phyloP scores from a whole-genome alignment of 192 early-diverging fungal species.

The Chytriomyces sp. region DNA sequence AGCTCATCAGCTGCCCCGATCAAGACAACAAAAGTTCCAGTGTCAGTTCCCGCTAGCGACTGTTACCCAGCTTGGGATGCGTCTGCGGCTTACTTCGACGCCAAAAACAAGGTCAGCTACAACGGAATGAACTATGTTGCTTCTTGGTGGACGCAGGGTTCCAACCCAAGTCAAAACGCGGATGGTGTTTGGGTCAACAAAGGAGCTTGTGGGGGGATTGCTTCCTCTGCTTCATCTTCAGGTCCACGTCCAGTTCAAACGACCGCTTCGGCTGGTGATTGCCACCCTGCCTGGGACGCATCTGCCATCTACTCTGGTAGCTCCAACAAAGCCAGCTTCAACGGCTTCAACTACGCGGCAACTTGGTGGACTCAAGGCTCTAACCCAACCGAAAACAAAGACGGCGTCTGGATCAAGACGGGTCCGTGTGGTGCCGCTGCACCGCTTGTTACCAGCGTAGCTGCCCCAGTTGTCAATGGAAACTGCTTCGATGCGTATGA shows the following conservation, averaged over 20 bases:
- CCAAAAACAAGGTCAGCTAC: background rate
- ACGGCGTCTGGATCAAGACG: background rate
- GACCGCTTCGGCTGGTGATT: background rate
- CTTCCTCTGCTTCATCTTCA: too few relatives aligned
- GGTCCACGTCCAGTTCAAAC: too few relatives aligned
- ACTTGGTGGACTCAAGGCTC: background rate
- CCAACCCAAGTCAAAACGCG: background rate
- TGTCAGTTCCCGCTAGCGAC: too few relatives aligned
- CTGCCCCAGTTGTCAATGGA: background rate
- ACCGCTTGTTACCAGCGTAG: background rate
- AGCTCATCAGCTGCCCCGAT: too few relatives aligned
- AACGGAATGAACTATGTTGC: conserved; percentile 15
- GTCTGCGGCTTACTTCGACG: background rate
- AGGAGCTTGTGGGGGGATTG: background rate
- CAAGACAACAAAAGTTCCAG: too few relatives aligned
- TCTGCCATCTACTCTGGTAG: background rate
- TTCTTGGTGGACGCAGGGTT: background rate
- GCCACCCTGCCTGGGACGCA: conserved; percentile 1
- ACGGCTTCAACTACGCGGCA: conserved; percentile 14
- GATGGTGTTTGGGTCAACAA: background rate
- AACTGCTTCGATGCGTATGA: background rate
- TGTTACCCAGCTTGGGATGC: conserved; percentile 10
- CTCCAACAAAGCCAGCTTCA: background rate
- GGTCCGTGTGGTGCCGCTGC: background rate
- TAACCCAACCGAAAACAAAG: background rate